Base-by-base conservation (phyloP, 2,329 filamentous ascomycete genomes). In the Blastomyces emzantsi region DNA sequence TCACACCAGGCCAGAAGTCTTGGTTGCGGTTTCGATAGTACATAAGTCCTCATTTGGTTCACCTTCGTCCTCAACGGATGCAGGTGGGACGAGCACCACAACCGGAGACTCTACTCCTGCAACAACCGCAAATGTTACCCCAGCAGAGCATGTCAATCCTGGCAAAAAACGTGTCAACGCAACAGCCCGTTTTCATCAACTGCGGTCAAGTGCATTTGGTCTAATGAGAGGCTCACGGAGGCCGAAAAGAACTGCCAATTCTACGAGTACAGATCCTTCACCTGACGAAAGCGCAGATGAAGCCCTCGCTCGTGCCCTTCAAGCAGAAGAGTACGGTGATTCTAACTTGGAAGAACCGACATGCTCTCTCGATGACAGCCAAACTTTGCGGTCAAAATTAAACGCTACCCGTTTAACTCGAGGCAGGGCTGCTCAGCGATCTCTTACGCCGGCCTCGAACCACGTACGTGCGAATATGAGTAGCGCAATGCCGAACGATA, bases 51-150 rank as follows among this genome's bases (percentile, higher is more conserved):
- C 67, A 2, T 67, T 63, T 7, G 64, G 67, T 51, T 69, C 70
- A 8, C 73, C 73, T 47, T 76, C 79, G 33, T 69, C 77, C 5
- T 77, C 76, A 28, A 79, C 78, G 2, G 67, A 73, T 39, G 74
- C 75, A 6, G 74, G 75, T 43, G 72, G 72, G 11, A 73, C 74
- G 39, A 72, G 78, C 62, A 76, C 77, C 6, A 81, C 77, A 13
- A 77, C 78, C 47, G 82, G 80, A 22, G 83, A 82, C 69, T 85
- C 84, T 64, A 89, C 87, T 3, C 85, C 86, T 4, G 82, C 79
- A 47, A 89, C 87, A 25, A 87, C 84, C 72, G 78, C 81, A 62
- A 76, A 79, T 57, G 78, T 77, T 22, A 87, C 85, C 11, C 85
- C 84, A 3, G 79, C 77, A 28, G 76, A 78, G 30, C 69, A 69